Conservation (phyloP, 306 rosid genomes). For the Vicia sativa region DNA sequence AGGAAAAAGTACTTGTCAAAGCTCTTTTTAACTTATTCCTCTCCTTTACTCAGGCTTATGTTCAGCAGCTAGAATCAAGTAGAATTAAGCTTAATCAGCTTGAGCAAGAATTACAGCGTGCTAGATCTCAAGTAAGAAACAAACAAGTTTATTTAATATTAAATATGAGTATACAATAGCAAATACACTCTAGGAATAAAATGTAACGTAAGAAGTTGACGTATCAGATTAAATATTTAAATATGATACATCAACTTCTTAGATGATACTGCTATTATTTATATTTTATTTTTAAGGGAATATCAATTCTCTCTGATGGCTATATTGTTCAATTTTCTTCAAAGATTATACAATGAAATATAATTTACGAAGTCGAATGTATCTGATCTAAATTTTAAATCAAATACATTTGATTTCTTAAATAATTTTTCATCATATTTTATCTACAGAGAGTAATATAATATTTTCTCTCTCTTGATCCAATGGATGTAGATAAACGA, state of each 20-base stretch:
- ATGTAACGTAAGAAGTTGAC: background rate
- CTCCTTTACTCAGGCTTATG: slow-evolving; percentile 70
- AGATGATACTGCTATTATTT: no score
- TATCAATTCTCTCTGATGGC: no score
- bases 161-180: background rate
- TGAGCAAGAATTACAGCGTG: slow-evolving; percentile 90
- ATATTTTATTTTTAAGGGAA: no score
- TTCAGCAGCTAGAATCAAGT: slow-evolving; percentile 93
- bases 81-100: slow-evolving; percentile 93
- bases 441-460: background rate
- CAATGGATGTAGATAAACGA: background rate
- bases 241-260: no score
- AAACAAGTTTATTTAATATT: background rate
- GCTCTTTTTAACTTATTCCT: background rate
- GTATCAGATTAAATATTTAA: no score
- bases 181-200: background rate
- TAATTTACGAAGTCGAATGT: background rate
- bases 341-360: background rate
- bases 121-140: slow-evolving; percentile 72
- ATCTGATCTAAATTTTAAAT: background rate
- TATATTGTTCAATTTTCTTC: no score
- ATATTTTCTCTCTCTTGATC: background rate
- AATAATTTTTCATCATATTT: background rate
- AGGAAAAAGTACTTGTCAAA: slow-evolving; percentile 31
- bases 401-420: background rate